Percentiles rank a stretch among this genome's conserved stretches.
Conservation (phyloP, 768 basidiomycete genomes). For the Lentinus tigrinus region DNA sequence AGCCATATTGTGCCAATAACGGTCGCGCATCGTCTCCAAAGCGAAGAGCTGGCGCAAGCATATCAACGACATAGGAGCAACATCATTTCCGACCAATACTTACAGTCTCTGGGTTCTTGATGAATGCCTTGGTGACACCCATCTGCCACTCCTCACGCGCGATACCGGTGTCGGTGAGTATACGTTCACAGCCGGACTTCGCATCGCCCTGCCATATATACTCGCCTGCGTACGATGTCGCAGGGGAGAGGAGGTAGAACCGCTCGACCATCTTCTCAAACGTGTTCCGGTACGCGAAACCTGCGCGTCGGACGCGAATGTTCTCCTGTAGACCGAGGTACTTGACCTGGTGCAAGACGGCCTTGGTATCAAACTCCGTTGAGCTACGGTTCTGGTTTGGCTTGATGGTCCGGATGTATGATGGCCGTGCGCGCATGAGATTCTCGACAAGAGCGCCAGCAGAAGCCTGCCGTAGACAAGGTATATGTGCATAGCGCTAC, state of each 20-base stretch:
- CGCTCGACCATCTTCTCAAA: conserved; percentile 99
- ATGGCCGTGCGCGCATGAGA: conserved; percentile 94
- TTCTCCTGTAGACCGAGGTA: conserved; percentile 99
- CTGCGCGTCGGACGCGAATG: conserved; percentile 94
- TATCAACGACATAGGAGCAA: not conserved
- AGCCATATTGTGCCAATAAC: conserved; percentile 99
- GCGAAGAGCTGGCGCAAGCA: conserved; percentile 78
- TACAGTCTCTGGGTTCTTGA: conserved; percentile 98
- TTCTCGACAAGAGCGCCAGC: conserved; percentile 96
- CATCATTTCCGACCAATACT: conserved; percentile 24
- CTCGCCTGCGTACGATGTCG: conserved; percentile 97
- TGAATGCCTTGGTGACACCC: conserved; percentile 98
- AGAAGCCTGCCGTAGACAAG: conserved; percentile 53
- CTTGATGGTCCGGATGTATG: conserved; percentile 99
- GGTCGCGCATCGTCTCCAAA: conserved; percentile 96
- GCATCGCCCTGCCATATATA: conserved; percentile 95
- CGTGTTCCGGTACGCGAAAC: conserved; percentile 97
- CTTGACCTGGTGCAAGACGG: conserved; percentile 97
- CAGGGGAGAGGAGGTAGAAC: conserved; percentile 92
- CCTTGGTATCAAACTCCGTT: conserved; percentile 91
- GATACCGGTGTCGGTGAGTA: conserved; percentile 94
- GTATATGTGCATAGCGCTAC: not conserved
- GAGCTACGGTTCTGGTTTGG: conserved; percentile 95
- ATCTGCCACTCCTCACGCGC: conserved; percentile 99
- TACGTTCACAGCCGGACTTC: conserved; percentile 88